phyloP scores from a whole-genome alignment of 176 grass and related monocot species.

The Triticum monococcum region DNA sequence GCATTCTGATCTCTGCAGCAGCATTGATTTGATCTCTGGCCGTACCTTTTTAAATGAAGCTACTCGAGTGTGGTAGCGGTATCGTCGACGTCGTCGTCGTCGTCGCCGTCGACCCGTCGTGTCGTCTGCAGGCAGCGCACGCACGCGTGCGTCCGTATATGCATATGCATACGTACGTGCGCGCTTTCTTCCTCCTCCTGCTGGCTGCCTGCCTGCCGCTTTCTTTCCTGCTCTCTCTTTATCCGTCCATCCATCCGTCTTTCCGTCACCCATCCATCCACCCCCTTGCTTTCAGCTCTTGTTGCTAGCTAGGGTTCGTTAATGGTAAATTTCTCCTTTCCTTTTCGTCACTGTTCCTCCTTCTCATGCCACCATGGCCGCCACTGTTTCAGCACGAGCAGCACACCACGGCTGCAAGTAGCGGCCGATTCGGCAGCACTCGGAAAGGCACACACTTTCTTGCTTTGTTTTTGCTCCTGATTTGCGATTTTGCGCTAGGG shows the following conservation, averaged over 20 bases:
- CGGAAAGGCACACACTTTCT: neutral
- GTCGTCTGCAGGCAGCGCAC: conserved; percentile 4
- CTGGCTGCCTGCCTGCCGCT: neutral
- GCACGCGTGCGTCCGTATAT: conserved; percentile 10
- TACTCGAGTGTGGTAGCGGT: neutral
- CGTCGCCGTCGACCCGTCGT: conserved; percentile 32
- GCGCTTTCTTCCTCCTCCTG: conserved; percentile 16
- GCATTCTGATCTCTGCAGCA: conserved; percentile 44
- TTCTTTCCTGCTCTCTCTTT: conserved; percentile 29
- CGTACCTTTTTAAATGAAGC: conserved; percentile 48
- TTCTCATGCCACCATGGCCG: neutral
- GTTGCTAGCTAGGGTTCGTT: conserved; percentile 42
- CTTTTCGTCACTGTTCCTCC: conserved; percentile 43
- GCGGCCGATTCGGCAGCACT: conserved; percentile 2
- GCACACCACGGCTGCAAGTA: neutral
- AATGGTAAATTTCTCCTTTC: conserved; percentile 31
- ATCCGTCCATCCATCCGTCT: conserved; percentile 14
- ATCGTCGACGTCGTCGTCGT: neutral
- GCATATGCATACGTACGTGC: neutral
- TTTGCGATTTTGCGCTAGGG: conserved; percentile 47
- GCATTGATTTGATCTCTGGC: conserved; percentile 58
- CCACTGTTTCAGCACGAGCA: conserved; percentile 26
- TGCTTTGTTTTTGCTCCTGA: neutral
- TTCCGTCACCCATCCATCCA: neutral
- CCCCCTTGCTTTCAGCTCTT: conserved; percentile 16